Base-by-base conservation (phyloP, 139 green algal species). In the Raphidocelis subcapitata region DNA sequence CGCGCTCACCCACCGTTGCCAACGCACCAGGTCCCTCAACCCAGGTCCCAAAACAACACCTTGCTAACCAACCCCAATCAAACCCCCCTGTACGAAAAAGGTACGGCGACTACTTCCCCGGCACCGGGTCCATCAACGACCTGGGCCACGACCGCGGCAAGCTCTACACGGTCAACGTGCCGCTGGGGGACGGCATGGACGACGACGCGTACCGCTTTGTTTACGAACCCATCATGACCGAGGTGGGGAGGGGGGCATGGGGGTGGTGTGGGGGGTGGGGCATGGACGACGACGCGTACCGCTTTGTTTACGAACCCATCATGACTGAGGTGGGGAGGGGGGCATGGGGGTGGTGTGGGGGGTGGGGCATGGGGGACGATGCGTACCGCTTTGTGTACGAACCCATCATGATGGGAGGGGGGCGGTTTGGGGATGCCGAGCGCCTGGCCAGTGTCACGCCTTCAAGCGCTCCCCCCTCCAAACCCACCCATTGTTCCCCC, bases 101-200 rank as follows among this genome's bases (percentile, higher is more conserved):
- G 83, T 99, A 97, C 67, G 95, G 95, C 32, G 95, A 99, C 81
- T 99, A 97, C 75, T 99, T 99, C 82, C 95, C 95, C 4, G 95
- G 95, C 59, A 98, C 94, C 8, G 94, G 93, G 26, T 87, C 88
- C 5, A 71, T 93, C 33, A 85, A 83, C 52, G 92, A 97, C 74
- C 77, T 91, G 2, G 95, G 95, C 2, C 76, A 94, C 56, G 78
- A 75, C 37, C 75, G 76, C 29, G 95, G 95, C 37, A 94, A 94
- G 77, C 80, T 89, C 76, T 98, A 98, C 87, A 84, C 81, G 18
- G 82, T 99, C 23, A 98, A 99, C 74, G 94, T 98, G 65, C 95
- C 95, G 28, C 82, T 99, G 57, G 86, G 89, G 68, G 94, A 99
- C 68, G 95, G 95, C 60, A 97, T 99, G 82, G 95, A 99, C 69